Percentiles rank a stretch among this genome's conserved stretches.
Evolutionary conservation across 352 stramenopile genomes (phyloP).

Genomic region (Phytophthora podocarpi): DNA sequence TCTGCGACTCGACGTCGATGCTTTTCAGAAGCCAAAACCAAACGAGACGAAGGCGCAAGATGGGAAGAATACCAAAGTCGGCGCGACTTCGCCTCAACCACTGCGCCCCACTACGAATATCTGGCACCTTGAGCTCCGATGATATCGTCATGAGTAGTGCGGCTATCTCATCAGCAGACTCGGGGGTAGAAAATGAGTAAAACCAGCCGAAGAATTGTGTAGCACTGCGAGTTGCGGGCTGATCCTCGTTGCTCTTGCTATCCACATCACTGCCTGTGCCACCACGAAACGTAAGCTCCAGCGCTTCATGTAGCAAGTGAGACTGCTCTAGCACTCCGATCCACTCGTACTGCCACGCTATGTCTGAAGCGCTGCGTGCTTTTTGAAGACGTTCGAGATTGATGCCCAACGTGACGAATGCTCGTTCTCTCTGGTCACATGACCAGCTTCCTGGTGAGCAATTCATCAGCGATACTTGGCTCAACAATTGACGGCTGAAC

Average conservation of each 20-base stretch:
- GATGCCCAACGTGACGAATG: slow-evolving; percentile 12
- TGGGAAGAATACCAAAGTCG: slow-evolving; percentile 34
- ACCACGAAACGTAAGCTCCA: slow-evolving; percentile 24
- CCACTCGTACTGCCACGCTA: slow-evolving; percentile 41
- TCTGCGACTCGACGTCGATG: slow-evolving; percentile 18
- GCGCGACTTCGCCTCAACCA: slow-evolving; percentile 55
- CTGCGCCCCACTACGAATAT: slow-evolving; percentile 25
- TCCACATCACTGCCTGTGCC: not conserved
- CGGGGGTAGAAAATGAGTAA: slow-evolving; percentile 31
- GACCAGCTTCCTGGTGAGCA: slow-evolving; percentile 3
- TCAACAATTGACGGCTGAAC: slow-evolving; percentile 32
- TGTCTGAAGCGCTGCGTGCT: slow-evolving; percentile 14
- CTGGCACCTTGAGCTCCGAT: slow-evolving; percentile 19
- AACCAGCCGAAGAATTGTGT: slow-evolving; percentile 53
- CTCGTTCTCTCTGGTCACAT: slow-evolving; percentile 10
- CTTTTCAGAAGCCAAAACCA: slow-evolving; percentile 70
- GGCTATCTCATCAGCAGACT: slow-evolving; percentile 22
- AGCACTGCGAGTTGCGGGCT: slow-evolving; percentile 9
- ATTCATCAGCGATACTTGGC: slow-evolving; percentile 8
- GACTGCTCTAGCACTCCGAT: slow-evolving; percentile 35
- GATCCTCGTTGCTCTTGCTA: not conserved
- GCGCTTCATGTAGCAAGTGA: slow-evolving; percentile 33
- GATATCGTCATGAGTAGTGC: slow-evolving; percentile 27
- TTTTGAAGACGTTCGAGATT: slow-evolving; percentile 26
- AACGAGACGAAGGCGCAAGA: slow-evolving; percentile 47